phyloP scores from a whole-genome alignment of 2,329 filamentous ascomycete genomes.

The Fusarium coicis region DNA sequence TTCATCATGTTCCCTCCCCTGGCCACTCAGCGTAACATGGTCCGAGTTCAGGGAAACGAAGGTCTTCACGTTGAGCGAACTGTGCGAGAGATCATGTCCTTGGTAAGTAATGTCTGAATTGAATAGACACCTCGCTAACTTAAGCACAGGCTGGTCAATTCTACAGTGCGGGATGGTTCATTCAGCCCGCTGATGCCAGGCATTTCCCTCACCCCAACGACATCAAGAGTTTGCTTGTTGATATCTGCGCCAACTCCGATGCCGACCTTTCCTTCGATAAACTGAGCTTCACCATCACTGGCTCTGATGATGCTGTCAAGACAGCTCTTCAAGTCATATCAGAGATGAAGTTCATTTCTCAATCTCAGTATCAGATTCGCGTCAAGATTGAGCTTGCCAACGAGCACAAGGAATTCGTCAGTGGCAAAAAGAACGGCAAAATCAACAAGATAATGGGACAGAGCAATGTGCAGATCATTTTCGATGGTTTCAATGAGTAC shows the following conservation, averaged over 20 bases:
- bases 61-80: slow-evolving; percentile 95
- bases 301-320: slow-evolving; percentile 96
- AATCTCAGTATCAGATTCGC: slow-evolving; percentile 89
- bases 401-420: slow-evolving; percentile 99
- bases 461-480: slow-evolving; percentile 98
- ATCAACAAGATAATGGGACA: slow-evolving; percentile 99
- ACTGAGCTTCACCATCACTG: slow-evolving; percentile 91
- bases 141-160: slow-evolving; percentile 84
- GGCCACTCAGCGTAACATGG: slow-evolving; percentile 83
- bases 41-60: slow-evolving; percentile 92
- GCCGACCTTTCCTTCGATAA: slow-evolving; percentile 96
- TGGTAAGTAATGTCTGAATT: slow-evolving; percentile 66
- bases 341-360: slow-evolving; percentile 87
- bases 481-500: slow-evolving; percentile 99
- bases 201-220: slow-evolving; percentile 74
- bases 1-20: slow-evolving; percentile 93
- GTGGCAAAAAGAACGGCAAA: slow-evolving; percentile 99
- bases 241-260: slow-evolving; percentile 96
- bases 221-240: slow-evolving; percentile 88
- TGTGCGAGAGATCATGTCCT: slow-evolving; percentile 92
- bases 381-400: slow-evolving; percentile 99
- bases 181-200: slow-evolving; percentile 78
- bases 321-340: slow-evolving; percentile 94
- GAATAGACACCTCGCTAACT: slow-evolving; percentile 36
- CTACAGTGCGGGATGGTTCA: slow-evolving; percentile 96